Conservation (phyloP, 2,329 filamentous ascomycete species). For the Nemania abortiva region DNA sequence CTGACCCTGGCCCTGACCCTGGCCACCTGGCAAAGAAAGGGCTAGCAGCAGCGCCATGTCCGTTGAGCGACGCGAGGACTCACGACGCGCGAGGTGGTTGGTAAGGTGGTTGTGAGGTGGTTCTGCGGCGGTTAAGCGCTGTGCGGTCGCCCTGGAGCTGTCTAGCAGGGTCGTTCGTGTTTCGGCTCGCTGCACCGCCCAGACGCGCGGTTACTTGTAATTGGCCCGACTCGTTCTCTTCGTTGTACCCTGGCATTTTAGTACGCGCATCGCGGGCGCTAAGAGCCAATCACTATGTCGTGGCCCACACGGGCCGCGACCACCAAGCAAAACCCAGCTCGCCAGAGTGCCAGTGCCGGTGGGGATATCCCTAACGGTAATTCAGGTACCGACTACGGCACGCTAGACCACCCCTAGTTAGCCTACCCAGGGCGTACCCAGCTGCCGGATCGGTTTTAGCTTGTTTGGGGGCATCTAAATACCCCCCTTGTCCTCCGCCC, state of each 20-base stretch:
- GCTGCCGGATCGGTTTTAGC: too few relatives aligned
- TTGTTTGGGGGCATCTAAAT: too few relatives aligned
- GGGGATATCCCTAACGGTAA: neutral
- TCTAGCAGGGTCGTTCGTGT: slow-evolving; percentile 36
- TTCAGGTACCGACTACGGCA: neutral
- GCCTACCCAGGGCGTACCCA: too few relatives aligned
- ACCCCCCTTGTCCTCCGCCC: too few relatives aligned
- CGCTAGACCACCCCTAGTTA: neutral
- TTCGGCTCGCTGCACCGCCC: slow-evolving; percentile 35
- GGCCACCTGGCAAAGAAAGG: neutral
- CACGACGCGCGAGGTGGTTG: neutral
- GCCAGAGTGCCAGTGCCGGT: neutral
- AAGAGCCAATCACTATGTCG: slow-evolving; percentile 43
- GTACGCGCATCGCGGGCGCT: slow-evolving; percentile 25
- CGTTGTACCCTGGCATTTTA: too few relatives aligned
- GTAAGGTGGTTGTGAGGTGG: too few relatives aligned
- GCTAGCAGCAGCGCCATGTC: neutral
- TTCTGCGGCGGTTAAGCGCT: slow-evolving; percentile 47
- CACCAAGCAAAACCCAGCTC: neutral
- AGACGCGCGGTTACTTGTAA: slow-evolving; percentile 47
- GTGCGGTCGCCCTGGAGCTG: slow-evolving; percentile 21
- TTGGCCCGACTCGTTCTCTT: slow-evolving; percentile 38
- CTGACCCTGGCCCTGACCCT: too few relatives aligned
- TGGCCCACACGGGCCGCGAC: neutral
- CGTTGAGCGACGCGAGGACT: neutral